Evolutionary conservation across 495 filamentous ascomycete genomes (phyloP).

Genomic region (Endocarpon pusillum): DNA sequence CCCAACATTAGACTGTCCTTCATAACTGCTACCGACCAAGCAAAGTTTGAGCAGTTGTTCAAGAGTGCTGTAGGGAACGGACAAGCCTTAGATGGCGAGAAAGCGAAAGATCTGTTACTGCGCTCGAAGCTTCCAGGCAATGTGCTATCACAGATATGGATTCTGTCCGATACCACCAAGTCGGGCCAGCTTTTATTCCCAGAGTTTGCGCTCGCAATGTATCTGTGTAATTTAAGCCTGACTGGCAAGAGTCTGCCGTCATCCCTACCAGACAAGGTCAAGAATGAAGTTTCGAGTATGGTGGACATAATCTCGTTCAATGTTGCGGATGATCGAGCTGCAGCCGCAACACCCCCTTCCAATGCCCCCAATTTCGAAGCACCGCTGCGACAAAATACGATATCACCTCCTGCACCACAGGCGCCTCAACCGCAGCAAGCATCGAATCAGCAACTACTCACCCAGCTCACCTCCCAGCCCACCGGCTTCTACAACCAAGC

Average conservation of each 20-base stretch:
- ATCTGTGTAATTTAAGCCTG: conserved; percentile 86
- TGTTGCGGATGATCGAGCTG: conserved; percentile 56
- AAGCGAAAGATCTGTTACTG: conserved; percentile 72
- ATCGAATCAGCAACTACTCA: conserved; percentile 59
- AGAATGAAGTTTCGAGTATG: conserved; percentile 98
- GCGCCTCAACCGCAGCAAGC: conserved; percentile 70
- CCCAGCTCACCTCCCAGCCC: conserved; percentile 58
- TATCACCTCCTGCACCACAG: conserved; percentile 55
- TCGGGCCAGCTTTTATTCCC: conserved; percentile 94
- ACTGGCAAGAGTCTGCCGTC: conserved; percentile 68
- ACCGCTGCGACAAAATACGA: conserved; percentile 40
- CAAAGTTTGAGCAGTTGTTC: conserved; percentile 96
- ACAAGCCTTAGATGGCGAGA: conserved; percentile 77
- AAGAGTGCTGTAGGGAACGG: conserved; percentile 84
- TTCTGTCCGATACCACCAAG: conserved; percentile 91
- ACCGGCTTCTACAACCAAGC: conserved; percentile 42
- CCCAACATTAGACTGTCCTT: conserved; percentile 94
- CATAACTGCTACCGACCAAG: conserved; percentile 86
- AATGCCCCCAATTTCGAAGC: conserved; percentile 72
- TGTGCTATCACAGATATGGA: conserved; percentile 79
- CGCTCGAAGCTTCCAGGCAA: conserved; percentile 73
- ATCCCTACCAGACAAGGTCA: conserved; percentile 63
- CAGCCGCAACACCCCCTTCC: conserved; percentile 27
- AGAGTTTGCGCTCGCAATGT: conserved; percentile 97
- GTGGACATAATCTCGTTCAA: conserved; percentile 98